A percentile compares a stretch with the other conserved stretches of the same genome.
Evolutionary conservation across 106 monocot species (phyloP).

Genomic region (Narthecium ossifragum): DNA sequence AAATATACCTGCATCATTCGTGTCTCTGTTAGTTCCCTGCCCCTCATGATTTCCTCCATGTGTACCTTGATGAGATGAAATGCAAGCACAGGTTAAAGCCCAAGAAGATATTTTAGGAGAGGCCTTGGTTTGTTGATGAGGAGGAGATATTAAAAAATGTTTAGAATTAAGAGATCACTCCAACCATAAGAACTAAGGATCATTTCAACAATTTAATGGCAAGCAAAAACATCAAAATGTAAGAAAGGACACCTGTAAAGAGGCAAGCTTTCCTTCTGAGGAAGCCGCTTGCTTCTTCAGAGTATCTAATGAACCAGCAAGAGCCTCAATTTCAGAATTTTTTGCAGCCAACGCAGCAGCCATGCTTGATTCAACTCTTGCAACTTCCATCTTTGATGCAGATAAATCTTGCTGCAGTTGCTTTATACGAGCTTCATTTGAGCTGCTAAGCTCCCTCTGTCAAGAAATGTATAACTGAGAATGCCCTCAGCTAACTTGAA

Average conservation of each 20-base stretch:
- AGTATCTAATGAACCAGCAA: constrained; percentile 57
- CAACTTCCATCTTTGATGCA: constrained; percentile 47
- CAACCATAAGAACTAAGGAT: too few species aligned
- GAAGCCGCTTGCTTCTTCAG: constrained; percentile 64
- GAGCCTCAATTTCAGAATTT: constrained; percentile 83
- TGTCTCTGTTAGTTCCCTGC: constrained; percentile 85
- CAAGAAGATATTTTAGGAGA: too few species aligned
- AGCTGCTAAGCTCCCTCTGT: constrained; percentile 75
- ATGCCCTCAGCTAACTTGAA: too few species aligned
- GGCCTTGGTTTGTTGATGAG: too few species aligned
- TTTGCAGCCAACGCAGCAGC: constrained; percentile 77
- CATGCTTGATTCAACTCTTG: constrained; percentile 71
- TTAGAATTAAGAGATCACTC: too few species aligned
- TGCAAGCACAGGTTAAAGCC: too few species aligned
- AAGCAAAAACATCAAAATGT: too few species aligned
- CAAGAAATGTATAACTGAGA: background rate
- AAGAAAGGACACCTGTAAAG: constrained; percentile 61
- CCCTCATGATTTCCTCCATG: constrained; percentile 73
- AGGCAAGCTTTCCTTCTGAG: constrained; percentile 70
- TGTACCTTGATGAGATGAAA: constrained; percentile 60
- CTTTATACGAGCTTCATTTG: constrained; percentile 79
- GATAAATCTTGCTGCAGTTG: constrained; percentile 84
- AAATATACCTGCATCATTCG: constrained; percentile 85
- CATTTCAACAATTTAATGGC: too few species aligned
- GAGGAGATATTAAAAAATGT: too few species aligned